Base-by-base conservation (phyloP, 2,329 filamentous ascomycete species). In the Cladosporium sp. region DNA sequence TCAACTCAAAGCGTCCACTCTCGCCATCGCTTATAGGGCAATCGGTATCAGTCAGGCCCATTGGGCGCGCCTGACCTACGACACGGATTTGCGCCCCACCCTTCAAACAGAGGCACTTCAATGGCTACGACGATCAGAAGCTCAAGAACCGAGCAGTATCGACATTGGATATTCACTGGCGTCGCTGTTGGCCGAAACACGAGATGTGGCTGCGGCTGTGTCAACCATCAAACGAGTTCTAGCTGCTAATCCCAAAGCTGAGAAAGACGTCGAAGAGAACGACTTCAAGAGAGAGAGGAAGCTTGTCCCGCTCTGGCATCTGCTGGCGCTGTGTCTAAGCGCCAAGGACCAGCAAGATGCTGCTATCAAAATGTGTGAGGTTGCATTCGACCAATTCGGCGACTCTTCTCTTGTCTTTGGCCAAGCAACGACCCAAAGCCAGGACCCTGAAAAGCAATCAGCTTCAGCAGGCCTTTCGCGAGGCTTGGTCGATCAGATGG, bases 371-470 rank as follows among this genome's bases (percentile, higher is more conserved):
- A 86, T 90, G 27, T 97, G 91, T 59, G 89, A 95, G 64, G 90
- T 89, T 20, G 91, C 90, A 3, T 87, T 97, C 64, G 90, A 96
- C 58, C 89, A 95, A 63, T 95, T 96, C 61, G 83, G 85, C 47
- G 84, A 89, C 54, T 36, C 19, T 27, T 22, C 19, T 27, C 76
- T 86, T 6, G 76, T 92, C 0, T 89, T 90, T 62, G 43, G 43
- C 47, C 17, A 47, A 4, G 6, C 36, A 9, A 15, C 30, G 19
- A 27, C 19, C 20, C 39, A 13, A 6, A n/a, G 27, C 13, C 39
- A 61, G 56, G 52, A 58, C 42, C 19, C 54, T 4, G 60, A 58
- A 44, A 56, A 54, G 40, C 41, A 49, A 17, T 37, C 40, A 27
- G 19, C 19, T n/a, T 32, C 43, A 6, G n/a, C 44, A 2, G 29